Conservation (phyloP, 2,329 filamentous ascomycete genomes). For the Aspergillus sp. region DNA sequence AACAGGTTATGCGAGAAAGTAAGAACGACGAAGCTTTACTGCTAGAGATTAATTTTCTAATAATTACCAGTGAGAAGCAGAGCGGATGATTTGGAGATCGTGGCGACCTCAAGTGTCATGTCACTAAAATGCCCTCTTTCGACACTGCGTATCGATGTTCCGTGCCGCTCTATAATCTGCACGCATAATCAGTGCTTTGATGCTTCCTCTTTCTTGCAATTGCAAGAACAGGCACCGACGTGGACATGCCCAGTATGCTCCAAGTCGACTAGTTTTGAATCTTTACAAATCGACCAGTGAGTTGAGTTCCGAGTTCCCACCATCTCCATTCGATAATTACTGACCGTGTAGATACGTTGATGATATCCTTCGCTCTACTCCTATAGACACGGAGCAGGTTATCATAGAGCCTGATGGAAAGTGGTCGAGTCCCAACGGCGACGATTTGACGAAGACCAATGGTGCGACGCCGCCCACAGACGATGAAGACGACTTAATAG, state of each 20-base stretch:
- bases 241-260: slow-evolving; percentile 96
- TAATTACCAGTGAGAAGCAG: slow-evolving; percentile 59
- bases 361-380: slow-evolving; percentile 71
- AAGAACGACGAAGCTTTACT: slow-evolving; percentile 12
- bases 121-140: slow-evolving; percentile 90
- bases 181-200: slow-evolving; percentile 94
- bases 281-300: slow-evolving; percentile 78
- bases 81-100: slow-evolving; percentile 79
- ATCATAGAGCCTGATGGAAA: slow-evolving; percentile 79
- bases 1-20: slow-evolving; percentile 78
- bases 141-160: slow-evolving; percentile 69
- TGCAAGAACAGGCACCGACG: slow-evolving; percentile 92
- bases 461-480: slow-evolving; percentile 33
- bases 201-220: slow-evolving; percentile 78
- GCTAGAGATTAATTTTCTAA: slow-evolving; percentile 10
- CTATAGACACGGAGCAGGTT: slow-evolving; percentile 67
- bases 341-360: slow-evolving; percentile 61
- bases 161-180: slow-evolving; percentile 71
- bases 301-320: slow-evolving; percentile 19
- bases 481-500: slow-evolving; percentile 45
- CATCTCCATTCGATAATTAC: background rate
- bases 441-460: slow-evolving; percentile 31
- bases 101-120: slow-evolving; percentile 77
- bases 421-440: slow-evolving; percentile 53
- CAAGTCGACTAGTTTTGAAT: slow-evolving; percentile 70